phyloP scores from a whole-genome alignment of 371 early-diverging fungal genomes.

The Syncephalastrum racemosum region DNA sequence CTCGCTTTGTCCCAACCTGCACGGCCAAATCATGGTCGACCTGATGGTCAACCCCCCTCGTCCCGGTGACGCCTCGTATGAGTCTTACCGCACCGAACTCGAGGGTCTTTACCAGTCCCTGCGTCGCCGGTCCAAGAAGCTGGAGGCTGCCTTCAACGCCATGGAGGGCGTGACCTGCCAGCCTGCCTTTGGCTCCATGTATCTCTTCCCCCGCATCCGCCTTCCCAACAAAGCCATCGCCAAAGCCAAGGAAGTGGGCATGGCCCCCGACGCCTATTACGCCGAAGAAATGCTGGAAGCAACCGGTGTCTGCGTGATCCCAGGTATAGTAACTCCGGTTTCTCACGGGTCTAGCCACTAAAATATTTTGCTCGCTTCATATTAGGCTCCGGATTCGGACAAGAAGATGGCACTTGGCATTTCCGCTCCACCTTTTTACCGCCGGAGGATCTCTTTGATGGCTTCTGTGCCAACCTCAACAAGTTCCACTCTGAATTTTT shows the following conservation, averaged over 20 bases:
- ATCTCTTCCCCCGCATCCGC: conserved; percentile 86
- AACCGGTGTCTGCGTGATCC: conserved; percentile 59
- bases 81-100: conserved; percentile 72
- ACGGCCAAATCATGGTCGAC: conserved; percentile 86
- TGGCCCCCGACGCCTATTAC: conserved; percentile 69
- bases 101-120: conserved; percentile 81
- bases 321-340: conserved; percentile 4
- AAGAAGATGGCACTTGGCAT: conserved; percentile 89
- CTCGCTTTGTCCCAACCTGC: conserved; percentile 88
- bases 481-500: conserved; percentile 84
- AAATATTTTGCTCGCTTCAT: conserved; percentile 11
- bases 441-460: conserved; percentile 88
- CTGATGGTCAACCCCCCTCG: conserved; percentile 93
- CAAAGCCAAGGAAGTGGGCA: conserved; percentile 62
- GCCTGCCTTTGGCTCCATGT: conserved; percentile 92
- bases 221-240: conserved; percentile 75
- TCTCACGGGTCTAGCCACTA: conserved; percentile 6
- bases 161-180: conserved; percentile 90
- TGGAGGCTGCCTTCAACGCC: conserved; percentile 77
- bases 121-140: conserved; percentile 72
- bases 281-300: conserved; percentile 88
- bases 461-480: conserved; percentile 72
- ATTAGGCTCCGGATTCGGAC: conserved; percentile 83
- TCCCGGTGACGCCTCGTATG: conserved; percentile 78
- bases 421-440: conserved; percentile 97